A percentile compares a stretch with the other conserved stretches of the same genome.
phyloP scores from a whole-genome alignment of 176 grass and related monocot species.

The Cenchrus purpureus region DNA sequence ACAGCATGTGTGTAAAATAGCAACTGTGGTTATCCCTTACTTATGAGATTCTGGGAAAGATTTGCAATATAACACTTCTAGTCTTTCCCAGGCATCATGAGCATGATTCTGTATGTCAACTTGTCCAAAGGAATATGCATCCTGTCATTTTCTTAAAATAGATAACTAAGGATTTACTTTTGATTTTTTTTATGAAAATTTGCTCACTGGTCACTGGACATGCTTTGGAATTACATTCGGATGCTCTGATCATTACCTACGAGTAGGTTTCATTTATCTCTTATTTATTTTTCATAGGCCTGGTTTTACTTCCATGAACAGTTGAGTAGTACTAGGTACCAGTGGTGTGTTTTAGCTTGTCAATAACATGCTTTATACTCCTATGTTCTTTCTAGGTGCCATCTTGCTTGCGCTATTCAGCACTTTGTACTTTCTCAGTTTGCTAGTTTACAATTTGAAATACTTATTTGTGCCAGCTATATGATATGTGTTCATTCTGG shows the following conservation, averaged over 20 bases:
- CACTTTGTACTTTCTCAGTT: neutral
- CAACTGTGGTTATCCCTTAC: neutral
- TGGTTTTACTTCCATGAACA: neutral
- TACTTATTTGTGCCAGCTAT: neutral
- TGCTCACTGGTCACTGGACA: neutral
- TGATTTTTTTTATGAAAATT: conserved; percentile 18
- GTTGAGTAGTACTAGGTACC: neutral
- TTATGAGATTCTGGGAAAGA: neutral
- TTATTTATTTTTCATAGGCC: neutral
- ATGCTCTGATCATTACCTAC: neutral
- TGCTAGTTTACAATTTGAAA: neutral
- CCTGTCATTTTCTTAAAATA: neutral
- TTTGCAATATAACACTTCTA: neutral
- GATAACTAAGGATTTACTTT: neutral
- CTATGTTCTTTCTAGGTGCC: neutral
- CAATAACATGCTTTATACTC: neutral
- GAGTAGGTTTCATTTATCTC: neutral
- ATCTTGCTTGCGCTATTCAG: neutral
- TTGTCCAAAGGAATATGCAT: neutral
- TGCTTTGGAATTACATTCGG: neutral
- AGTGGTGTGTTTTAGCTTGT: neutral
- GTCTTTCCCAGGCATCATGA: neutral
- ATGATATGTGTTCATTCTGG: neutral
- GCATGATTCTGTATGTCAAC: neutral
- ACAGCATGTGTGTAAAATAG: neutral